phyloP scores from a whole-genome alignment of 192 early-diverging fungal species.

The Chytriomyces hyalinus region DNA sequence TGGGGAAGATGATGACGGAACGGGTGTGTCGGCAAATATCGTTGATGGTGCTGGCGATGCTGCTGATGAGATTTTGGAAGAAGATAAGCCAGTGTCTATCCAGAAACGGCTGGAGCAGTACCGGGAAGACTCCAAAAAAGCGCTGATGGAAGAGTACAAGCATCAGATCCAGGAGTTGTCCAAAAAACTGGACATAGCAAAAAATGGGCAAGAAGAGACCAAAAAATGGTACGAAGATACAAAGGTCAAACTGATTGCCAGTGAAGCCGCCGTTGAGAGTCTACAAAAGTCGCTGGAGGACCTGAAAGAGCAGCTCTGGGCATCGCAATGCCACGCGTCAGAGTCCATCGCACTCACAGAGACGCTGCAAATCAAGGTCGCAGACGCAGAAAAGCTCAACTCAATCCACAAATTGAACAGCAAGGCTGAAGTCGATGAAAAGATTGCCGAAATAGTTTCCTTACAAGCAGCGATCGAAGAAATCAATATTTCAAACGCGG shows the following conservation, averaged over 20 bases:
- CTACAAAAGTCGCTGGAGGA: not conserved
- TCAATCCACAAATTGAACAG: not conserved
- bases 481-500: not conserved
- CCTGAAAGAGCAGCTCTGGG: constrained; percentile 18
- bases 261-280: constrained; percentile 8
- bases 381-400: constrained; percentile 16
- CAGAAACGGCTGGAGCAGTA: constrained; percentile 29
- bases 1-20: constrained; percentile 40
- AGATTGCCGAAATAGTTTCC: constrained; percentile 16
- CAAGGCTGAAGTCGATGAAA: not conserved
- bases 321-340: constrained; percentile 11
- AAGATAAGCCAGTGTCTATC: constrained; percentile 11
- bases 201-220: not conserved
- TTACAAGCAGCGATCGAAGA: not conserved
- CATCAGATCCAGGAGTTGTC: constrained; percentile 9
- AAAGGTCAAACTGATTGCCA: constrained; percentile 9
- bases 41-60: not conserved
- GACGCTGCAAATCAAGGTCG: constrained; percentile 19
- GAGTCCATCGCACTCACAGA: constrained; percentile 28
- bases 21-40: not conserved
- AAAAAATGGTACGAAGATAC: not conserved
- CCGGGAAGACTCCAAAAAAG: constrained; percentile 31
- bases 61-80: constrained; percentile 13
- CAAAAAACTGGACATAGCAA: constrained; percentile 1
- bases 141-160: constrained; percentile 32